These are phyloP conservation scores for Colletotrichum camelliae DNA, from an alignment of 2,329 filamentous ascomycete genomes.

Conservation along the genomic window DNA sequence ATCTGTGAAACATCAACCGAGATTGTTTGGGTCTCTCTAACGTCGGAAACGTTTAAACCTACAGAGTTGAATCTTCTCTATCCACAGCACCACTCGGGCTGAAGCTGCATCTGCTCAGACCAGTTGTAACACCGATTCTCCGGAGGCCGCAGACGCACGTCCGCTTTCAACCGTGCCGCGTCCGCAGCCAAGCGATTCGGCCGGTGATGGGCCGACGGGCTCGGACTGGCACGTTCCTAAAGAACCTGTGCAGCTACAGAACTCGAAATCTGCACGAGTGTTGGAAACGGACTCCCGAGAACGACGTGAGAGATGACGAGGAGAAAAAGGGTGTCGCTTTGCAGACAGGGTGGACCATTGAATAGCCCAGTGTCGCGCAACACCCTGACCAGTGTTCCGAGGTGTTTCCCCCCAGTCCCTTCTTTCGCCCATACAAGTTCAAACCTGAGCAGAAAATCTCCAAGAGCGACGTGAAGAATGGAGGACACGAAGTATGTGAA, in stretches of 20 bases:
- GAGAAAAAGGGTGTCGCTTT: neutral
- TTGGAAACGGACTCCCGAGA: neutral
- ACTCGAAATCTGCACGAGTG: neutral
- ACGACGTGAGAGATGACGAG: neutral
- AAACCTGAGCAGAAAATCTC: neutral
- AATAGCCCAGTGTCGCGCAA: neutral
- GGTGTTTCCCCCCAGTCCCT: neutral
- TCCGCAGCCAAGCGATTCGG: neutral
- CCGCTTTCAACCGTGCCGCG: neutral
- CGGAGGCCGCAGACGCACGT: neutral
- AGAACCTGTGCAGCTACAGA: neutral
- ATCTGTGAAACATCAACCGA: neutral
- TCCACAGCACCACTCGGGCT: neutral
- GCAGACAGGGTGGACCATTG: neutral
- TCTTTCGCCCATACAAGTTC: neutral
- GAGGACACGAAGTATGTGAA: neutral
- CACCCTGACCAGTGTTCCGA: neutral
- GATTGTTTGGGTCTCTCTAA: neutral
- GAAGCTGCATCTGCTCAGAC: neutral
- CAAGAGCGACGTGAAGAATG: neutral
- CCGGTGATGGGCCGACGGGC: neutral
- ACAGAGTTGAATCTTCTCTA: neutral
- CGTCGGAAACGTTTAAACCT: neutral
- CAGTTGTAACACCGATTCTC: neutral
- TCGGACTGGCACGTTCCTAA: conserved; percentile 17